Base-by-base conservation (phyloP, 139 green algal species). In the Gonium pectorale region DNA sequence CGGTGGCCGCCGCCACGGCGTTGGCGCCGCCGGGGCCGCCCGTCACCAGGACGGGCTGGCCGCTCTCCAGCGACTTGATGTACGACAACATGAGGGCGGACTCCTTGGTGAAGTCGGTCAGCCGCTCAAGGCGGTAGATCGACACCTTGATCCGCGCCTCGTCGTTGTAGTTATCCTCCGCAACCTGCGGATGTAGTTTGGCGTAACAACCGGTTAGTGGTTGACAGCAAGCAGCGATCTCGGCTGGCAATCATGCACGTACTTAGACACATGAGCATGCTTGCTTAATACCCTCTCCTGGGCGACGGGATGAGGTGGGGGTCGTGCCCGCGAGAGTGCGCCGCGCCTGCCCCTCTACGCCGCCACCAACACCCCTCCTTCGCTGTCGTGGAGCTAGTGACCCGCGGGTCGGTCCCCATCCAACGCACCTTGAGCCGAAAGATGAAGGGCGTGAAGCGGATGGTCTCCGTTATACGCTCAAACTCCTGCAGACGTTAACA, bases 151-250 rank as follows among this genome's bases (percentile, higher is more conserved):
- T 74, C 29, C 95, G 92, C n/a, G 49, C 51, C 89, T 99, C 95
- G 66, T 99, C 97, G 29, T 97, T 92, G 81, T 96, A 99, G 11
- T 79, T 96, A 75, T 99, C 97, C 82, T 97, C 92, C 2, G 89
- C 81, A 5, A 98, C 86, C 86, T 96, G 95, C 54, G 49, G 49
- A 17, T 17, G 17, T 56, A 17, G n/a, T n/a, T n/a, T n/a, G n/a
- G n/a, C n/a, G n/a, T n/a, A n/a, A n/a, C n/a, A n/a, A n/a, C n/a
- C n/a, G n/a, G n/a, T n/a, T n/a, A n/a, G n/a, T n/a, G n/a, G n/a
- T n/a, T n/a, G n/a, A n/a, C n/a, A n/a, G n/a, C n/a, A n/a, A n/a
- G n/a, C n/a, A n/a, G n/a, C n/a, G n/a, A n/a, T n/a, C n/a, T n/a
- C n/a, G n/a, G n/a, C n/a, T n/a, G n/a, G n/a, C n/a, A n/a, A n/a